These are phyloP conservation scores for Amanita phalloides DNA, from an alignment of 768 basidiomycete genomes.

Conservation along the genomic window DNA sequence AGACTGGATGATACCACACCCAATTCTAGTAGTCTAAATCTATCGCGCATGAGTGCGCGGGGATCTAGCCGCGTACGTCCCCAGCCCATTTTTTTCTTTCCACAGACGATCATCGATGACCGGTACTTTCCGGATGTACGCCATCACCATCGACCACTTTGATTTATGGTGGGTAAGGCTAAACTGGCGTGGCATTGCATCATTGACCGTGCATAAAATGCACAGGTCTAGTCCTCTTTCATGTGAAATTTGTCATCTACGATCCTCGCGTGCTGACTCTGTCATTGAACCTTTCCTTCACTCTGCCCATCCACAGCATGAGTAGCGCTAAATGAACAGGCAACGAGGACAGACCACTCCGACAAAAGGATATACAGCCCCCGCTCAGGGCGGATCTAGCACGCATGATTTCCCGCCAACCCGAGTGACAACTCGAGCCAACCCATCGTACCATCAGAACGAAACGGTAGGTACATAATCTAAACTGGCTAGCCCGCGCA, in stretches of 20 bases:
- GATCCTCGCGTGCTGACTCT: neutral
- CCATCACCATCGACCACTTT: conserved; percentile 6
- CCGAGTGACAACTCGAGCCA: neutral
- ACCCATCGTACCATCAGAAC: neutral
- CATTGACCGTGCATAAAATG: neutral
- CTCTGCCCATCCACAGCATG: neutral
- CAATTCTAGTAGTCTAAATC: neutral
- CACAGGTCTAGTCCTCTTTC: neutral
- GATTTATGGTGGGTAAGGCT: neutral
- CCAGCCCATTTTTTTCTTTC: neutral
- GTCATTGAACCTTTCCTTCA: neutral
- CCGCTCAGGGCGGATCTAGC: neutral
- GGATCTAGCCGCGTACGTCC: neutral
- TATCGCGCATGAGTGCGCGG: neutral
- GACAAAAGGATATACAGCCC: neutral
- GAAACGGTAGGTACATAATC: neutral
- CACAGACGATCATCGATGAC: neutral
- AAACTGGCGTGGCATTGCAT: neutral
- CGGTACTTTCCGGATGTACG: conserved; percentile 2
- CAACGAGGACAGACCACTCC: neutral
- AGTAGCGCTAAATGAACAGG: neutral
- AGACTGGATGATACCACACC: neutral
- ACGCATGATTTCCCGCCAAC: neutral
- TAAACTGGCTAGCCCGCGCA: neutral
- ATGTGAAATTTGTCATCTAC: neutral